A percentile compares a stretch with the other conserved stretches of the same genome.
These are phyloP conservation scores for Kwoniella sp. DNA, from an alignment of 768 basidiomycete species.

Conservation along the genomic window DNA sequence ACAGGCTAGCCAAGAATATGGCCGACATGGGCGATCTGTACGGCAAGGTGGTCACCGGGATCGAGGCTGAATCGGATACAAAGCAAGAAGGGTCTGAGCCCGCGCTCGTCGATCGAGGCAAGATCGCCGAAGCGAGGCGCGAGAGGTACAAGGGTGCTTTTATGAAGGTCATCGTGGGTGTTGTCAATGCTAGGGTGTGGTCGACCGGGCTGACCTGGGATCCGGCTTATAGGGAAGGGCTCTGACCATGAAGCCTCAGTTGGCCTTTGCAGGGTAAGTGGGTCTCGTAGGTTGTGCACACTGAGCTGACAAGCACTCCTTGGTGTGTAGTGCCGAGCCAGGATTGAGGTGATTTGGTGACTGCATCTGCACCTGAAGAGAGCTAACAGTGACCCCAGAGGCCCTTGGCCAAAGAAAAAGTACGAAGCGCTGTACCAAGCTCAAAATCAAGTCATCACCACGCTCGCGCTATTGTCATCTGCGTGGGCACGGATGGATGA, in stretches of 20 bases:
- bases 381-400: slow-evolving; percentile 53
- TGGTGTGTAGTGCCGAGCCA: slow-evolving; percentile 21
- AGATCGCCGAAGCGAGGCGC: slow-evolving; percentile 37
- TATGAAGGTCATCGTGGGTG: slow-evolving; percentile 36
- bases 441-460: slow-evolving; percentile 53
- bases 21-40: slow-evolving; percentile 54
- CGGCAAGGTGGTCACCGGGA: slow-evolving; percentile 36
- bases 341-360: slow-evolving; percentile 22
- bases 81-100: too few species aligned
- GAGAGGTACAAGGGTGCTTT: slow-evolving; percentile 34
- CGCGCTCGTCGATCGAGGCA: slow-evolving; percentile 20
- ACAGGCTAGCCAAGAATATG: slow-evolving; percentile 53
- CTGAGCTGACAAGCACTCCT: not conserved
- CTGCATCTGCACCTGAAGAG: not conserved
- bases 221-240: slow-evolving; percentile 19
- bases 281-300: slow-evolving; percentile 23
- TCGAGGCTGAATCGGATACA: slow-evolving; percentile 56
- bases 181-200: not conserved
- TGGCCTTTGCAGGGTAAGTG: slow-evolving; percentile 23
- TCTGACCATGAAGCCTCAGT: slow-evolving; percentile 18
- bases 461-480: slow-evolving; percentile 49
- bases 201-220: not conserved
- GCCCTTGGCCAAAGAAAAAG: slow-evolving; percentile 57
- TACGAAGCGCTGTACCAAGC: slow-evolving; percentile 54
- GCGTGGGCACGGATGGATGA: slow-evolving; percentile 54